Conservation (phyloP, 2,329 filamentous ascomycete species). For the Chrysosporium queenslandicum region DNA sequence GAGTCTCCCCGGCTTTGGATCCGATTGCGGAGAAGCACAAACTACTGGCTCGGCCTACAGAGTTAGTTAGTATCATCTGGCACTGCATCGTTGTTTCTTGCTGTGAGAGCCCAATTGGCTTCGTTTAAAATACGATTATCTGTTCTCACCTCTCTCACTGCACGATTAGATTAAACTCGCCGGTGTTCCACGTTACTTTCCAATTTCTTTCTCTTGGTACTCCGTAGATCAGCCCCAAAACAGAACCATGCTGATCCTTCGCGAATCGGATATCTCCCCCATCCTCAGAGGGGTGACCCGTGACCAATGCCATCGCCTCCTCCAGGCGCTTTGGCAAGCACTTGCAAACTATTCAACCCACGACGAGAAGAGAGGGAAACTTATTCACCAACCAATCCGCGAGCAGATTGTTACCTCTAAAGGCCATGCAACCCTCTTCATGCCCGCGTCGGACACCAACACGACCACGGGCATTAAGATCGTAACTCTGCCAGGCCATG, state of each 20-base stretch:
- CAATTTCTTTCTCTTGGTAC: neutral
- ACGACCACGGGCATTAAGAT: slow-evolving; percentile 61
- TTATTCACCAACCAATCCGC: slow-evolving; percentile 38
- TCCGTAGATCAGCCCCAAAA: neutral
- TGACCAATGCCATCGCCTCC: slow-evolving; percentile 28
- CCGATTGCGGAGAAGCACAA: neutral
- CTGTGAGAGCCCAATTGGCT: too few species aligned
- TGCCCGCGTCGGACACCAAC: slow-evolving; percentile 56
- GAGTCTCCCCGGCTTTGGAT: neutral
- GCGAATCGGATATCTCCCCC: slow-evolving; percentile 21
- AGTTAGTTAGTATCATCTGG: too few species aligned
- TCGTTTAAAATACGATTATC: neutral
- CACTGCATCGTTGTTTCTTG: too few species aligned
- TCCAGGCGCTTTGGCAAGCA: slow-evolving; percentile 28
- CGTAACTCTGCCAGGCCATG: slow-evolving; percentile 48
- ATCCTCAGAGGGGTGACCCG: slow-evolving; percentile 27
- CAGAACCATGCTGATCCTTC: slow-evolving; percentile 16
- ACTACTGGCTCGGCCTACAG: neutral
- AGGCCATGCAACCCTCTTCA: slow-evolving; percentile 55
- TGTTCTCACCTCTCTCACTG: neutral
- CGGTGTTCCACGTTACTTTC: neutral
- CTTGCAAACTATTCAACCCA: slow-evolving; percentile 26
- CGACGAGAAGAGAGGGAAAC: slow-evolving; percentile 12
- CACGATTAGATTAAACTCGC: neutral
- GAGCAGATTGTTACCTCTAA: slow-evolving; percentile 32